Percentiles rank a stretch among this genome's conserved stretches.
These are phyloP conservation scores for Kwoniella europaea DNA, from an alignment of 768 basidiomycete genomes.

Conservation along the genomic window DNA sequence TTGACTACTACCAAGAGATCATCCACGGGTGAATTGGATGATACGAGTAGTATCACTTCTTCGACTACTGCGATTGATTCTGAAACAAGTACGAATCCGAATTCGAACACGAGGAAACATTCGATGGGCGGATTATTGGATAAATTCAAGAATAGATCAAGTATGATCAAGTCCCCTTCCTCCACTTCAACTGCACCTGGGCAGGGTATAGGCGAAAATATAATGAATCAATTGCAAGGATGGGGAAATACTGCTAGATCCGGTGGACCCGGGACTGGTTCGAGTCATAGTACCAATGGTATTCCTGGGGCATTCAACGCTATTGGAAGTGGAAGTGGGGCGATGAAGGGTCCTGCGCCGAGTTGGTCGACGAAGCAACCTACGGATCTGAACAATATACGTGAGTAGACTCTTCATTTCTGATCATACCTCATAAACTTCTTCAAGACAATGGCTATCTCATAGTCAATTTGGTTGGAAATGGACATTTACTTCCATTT, in stretches of 20 bases:
- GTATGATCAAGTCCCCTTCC: slow-evolving; percentile 7
- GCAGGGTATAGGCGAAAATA: slow-evolving; percentile 8
- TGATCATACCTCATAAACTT: too few species aligned
- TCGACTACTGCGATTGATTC: not conserved
- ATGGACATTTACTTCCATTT: too few species aligned
- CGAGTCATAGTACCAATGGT: not conserved
- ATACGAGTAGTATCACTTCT: slow-evolving; percentile 5
- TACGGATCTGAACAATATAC: slow-evolving; percentile 42
- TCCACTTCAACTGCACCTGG: not conserved
- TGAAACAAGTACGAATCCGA: not conserved
- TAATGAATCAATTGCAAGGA: slow-evolving; percentile 24
- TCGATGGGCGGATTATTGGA: slow-evolving; percentile 13
- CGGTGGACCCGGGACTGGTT: slow-evolving; percentile 6
- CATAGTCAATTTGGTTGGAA: too few species aligned
- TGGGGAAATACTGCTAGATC: slow-evolving; percentile 2
- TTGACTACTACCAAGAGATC: not conserved
- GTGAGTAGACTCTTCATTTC: slow-evolving; percentile 24
- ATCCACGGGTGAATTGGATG: not conserved
- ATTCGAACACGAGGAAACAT: not conserved
- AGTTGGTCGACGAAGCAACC: slow-evolving; percentile 30
- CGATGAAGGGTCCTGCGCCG: not conserved
- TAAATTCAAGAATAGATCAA: slow-evolving; percentile 21
- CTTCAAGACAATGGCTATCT: too few species aligned
- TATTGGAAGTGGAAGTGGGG: not conserved
- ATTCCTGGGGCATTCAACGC: not conserved